Base-by-base conservation (phyloP, 306 rosid species). In the Betula pendula region DNA sequence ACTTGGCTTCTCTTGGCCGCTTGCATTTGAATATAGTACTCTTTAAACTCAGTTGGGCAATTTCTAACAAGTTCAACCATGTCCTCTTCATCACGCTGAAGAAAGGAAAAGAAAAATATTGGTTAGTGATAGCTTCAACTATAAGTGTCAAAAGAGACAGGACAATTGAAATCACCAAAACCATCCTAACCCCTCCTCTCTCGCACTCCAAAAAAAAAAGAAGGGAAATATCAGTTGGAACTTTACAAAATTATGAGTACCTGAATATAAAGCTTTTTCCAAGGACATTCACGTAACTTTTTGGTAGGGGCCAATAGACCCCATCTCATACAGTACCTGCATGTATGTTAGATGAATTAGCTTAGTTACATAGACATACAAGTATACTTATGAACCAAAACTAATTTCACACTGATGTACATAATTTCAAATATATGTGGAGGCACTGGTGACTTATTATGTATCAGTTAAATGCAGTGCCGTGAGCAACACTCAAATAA, bases 11-110 rank as follows among this genome's bases (percentile, higher is more conserved):
- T 82, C 84, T 95, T 92, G 69, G 97, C 96, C 2, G 90, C 93
- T 89, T 95, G 98, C 97, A 95, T 95, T 88, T 95, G 98, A 73
- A 95, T 86, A 82, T 92, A 95, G 82, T 95, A 95, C 89, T 92
- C 93, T 83, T 95, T 95, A 81, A 89, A 95, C 85, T 95, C 98
- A 70, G 80, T 75, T 48, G 85, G 83, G 76, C 97, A 95, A 82
- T 66, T 90, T 77, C 87, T 84, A 63, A 92, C 97, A 77, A 92
- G 91, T 73, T 92, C 92, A 60, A 33, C 83, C 97, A 90, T 92
- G 88, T 90, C 98, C 79, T 95, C 93, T 73, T 71, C 97, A 78
- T 95, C 98, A 67, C 98, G 96, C 97, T 95, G 84, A 78, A 82
- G 27, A 58, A 79, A 66, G 65, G 20, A 43, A 66, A 67, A 35